Evolutionary conservation across 441 rosid species (phyloP), one percentile per base, ranked within the genome.

Genomic region (Adansonia grandidieri): DNA sequence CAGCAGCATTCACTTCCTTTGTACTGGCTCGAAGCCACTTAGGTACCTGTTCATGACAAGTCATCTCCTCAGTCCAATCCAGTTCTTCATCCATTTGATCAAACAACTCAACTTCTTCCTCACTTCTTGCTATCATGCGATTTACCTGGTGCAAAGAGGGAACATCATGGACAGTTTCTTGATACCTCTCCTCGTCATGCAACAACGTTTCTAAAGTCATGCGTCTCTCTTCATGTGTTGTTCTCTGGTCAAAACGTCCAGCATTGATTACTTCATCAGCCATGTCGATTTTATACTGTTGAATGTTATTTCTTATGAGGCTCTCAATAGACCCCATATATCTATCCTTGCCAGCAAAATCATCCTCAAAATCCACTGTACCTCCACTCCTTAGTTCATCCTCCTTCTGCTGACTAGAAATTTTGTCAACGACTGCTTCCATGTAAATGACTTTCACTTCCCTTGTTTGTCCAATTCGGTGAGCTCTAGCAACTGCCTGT

Each of bases 201-300:
- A 97, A 88, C 80, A 97, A 84, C 79, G 99, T 92, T 88, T 97
- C 99, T 82, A 97, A 88, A 76, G 98, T 97, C 92, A 92, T 81
- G 14, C 99, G 97, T 50, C 99, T 90, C 86, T 97, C 99, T 90
- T 97, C 99, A 78, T 97, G 99, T 37, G 99, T 97, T 69, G 99
- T 97, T 85, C 98, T 95, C 86, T 97, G 99, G 87, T 97, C 99
- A 89, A 97, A 97, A 77, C 99, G 98, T 71, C 99, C 99, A 87
- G 98, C 99, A 90, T 97, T 97, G 80, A 95, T 97, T 74, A 97
- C 99, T 88, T 97, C 99, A 87, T 97, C 99, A 84, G 99, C 99
- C 99, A 97, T 97, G 86, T 97, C 99, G 81, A 97, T 97, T 87
- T 97, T 97, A 82, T 97, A 97, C 87, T 97, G 99, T 73, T 97